These are phyloP conservation scores for Hygrocybe coccinea DNA, from an alignment of 768 basidiomycete species.

Conservation along the genomic window DNA sequence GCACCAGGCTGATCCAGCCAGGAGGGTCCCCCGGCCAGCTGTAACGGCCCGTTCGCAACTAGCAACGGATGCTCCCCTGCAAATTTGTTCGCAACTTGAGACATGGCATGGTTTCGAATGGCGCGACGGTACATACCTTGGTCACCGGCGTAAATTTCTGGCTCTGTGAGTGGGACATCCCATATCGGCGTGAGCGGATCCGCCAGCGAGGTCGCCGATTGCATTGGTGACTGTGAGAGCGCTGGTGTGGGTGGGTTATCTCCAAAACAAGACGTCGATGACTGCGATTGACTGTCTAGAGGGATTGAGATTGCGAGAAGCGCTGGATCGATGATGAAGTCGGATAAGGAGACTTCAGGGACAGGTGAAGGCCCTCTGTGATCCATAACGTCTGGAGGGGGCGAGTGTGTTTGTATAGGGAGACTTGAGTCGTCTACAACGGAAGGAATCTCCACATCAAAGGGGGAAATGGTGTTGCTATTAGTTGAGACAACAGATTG, in stretches of 20 bases:
- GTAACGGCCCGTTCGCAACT: constrained; percentile 4
- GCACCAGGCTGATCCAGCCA: too few species aligned
- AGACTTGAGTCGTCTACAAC: too few species aligned
- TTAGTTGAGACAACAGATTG: neutral
- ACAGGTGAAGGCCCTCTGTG: constrained; percentile 1
- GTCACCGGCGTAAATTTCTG: constrained; percentile 24
- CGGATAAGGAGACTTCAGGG: neutral
- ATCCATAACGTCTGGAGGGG: neutral
- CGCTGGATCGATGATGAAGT: constrained; percentile 30
- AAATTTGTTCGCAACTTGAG: constrained; percentile 13
- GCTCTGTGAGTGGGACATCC: constrained; percentile 33
- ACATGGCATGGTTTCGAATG: constrained; percentile 13
- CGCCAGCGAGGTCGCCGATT: constrained; percentile 29
- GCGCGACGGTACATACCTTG: constrained; percentile 21
- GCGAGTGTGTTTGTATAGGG: neutral
- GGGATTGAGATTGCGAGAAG: constrained; percentile 28
- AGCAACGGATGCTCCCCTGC: constrained; percentile 9
- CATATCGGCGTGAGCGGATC: constrained; percentile 36
- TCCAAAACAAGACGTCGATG: constrained; percentile 18
- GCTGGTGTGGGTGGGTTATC: constrained; percentile 7
- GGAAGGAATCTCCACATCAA: neutral
- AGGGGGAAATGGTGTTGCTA: neutral
- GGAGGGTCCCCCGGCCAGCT: neutral
- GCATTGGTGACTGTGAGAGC: constrained; percentile 25
- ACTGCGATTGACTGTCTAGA: constrained; percentile 3